These are phyloP conservation scores for Escallonia herrerae DNA, from an alignment of 129 eudicot genomes.

Conservation along the genomic window DNA sequence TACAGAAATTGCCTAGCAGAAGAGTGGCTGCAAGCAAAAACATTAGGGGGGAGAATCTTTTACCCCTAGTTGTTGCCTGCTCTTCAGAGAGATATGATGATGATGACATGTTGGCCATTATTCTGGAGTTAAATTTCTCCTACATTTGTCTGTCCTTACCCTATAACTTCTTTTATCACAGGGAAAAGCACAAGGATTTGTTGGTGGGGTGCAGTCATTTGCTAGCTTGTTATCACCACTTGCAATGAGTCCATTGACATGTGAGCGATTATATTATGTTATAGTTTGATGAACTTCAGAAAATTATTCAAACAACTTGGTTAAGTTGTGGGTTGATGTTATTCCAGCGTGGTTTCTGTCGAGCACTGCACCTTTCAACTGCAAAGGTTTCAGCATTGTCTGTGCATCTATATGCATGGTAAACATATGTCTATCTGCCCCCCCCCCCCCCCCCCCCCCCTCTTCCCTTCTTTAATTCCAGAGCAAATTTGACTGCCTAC, in stretches of 20 bases:
- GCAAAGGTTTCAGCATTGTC: slow-evolving; percentile 89
- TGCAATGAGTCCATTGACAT: slow-evolving; percentile 85
- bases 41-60: too few relatives aligned
- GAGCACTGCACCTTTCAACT: slow-evolving; percentile 70
- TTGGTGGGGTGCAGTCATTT: slow-evolving; percentile 90
- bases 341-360: slow-evolving; percentile 88
- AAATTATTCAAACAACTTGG: not conserved
- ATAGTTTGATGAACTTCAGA: not conserved
- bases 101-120: too few relatives aligned
- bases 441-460: too few relatives aligned
- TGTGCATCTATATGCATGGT: slow-evolving; percentile 80
- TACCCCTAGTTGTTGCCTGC: too few relatives aligned
- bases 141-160: too few relatives aligned
- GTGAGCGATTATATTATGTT: slow-evolving; percentile 37
- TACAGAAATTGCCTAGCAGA: too few relatives aligned
- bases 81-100: too few relatives aligned
- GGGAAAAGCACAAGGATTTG: slow-evolving; percentile 94
- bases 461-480: too few relatives aligned
- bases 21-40: too few relatives aligned
- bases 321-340: slow-evolving; percentile 2
- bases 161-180: slow-evolving; percentile 11
- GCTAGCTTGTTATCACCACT: slow-evolving; percentile 87
- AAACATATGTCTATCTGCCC: slow-evolving; percentile 11
- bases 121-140: too few relatives aligned
- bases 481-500: too few relatives aligned